Evolutionary conservation across 495 filamentous ascomycete genomes (phyloP), one percentile per base, ranked within the genome.

Genomic region (Tuber aestivum): DNA sequence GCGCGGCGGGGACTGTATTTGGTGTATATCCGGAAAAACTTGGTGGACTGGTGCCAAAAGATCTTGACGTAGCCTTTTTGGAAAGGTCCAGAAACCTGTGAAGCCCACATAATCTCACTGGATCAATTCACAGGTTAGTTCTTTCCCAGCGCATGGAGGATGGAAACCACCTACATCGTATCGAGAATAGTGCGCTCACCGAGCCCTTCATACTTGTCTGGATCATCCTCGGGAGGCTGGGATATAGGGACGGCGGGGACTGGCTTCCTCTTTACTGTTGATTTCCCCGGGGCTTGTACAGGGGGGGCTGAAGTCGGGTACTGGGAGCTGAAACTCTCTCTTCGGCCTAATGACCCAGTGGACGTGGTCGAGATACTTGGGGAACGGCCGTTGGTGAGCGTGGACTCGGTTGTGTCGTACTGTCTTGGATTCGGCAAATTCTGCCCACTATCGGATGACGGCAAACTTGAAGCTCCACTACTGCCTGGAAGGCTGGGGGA

Each of bases 21-120:
- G 65, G 76, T 77, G 69, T 74, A 77, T 41, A 77, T 23, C 16
- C 76, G 73, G 35, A 77, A 77, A 73, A 74, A 75, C 35, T 69
- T 72, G 0, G 73, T 12, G 37, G 69, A 74, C 40, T 77, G 69
- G 41, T 77, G 45, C 76, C 76, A 77, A 69, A 75, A 77, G 27
- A 77, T 48, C 8, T 75, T 77, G 41, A 77, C 44, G 14, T 16
- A 32, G 38, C 76, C 76, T 20, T n/a, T 45, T 16, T 72, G 70
- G 41, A 77, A 77, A 27, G 72, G 69, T 8, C 72, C 72, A 41
- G 45, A 16, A 69, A 70, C 65, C 10, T 70, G 72, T 68, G 76
- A 68, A 27, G 76, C 76, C 76, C 76, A 75, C 45, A 75, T 45
- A 23, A 77, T 50, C 18, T 69, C 27, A 69, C 76, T 77, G 21